Conservation (phyloP, 352 stramenopile species). For the Hyaloperonospora brassicae region DNA sequence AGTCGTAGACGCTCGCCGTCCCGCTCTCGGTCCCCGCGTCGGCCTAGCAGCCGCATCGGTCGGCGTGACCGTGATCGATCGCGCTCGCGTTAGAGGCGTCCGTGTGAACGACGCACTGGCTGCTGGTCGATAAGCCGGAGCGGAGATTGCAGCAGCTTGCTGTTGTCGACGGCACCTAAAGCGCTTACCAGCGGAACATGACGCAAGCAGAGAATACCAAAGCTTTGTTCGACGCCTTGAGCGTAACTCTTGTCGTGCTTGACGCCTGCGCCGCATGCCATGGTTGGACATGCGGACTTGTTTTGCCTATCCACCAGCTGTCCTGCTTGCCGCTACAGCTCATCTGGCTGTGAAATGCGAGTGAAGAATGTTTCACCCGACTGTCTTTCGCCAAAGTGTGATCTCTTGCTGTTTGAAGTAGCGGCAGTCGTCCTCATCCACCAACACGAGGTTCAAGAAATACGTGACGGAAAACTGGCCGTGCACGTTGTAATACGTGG, state of each 20-base stretch:
- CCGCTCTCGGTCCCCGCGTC: slow-evolving; percentile 29
- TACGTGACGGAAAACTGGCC: slow-evolving; percentile 93
- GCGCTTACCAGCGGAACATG: slow-evolving; percentile 1
- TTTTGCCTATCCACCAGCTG: slow-evolving; percentile 2
- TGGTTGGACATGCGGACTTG: background rate
- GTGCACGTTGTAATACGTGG: slow-evolving; percentile 84
- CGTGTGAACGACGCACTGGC: slow-evolving; percentile 4
- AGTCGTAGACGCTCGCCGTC: slow-evolving; percentile 30
- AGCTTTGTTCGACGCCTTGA: background rate
- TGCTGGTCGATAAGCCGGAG: background rate
- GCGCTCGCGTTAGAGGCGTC: slow-evolving; percentile 8
- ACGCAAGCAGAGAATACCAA: slow-evolving; percentile 1
- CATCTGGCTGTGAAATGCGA: no score
- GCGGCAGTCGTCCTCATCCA: slow-evolving; percentile 98
- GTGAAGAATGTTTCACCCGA: slow-evolving; percentile 19
- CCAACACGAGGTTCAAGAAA: slow-evolving; percentile 97
- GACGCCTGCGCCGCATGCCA: slow-evolving; percentile 1
- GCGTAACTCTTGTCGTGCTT: slow-evolving; percentile 11
- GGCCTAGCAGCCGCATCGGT: slow-evolving; percentile 20
- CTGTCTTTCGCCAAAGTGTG: slow-evolving; percentile 87
- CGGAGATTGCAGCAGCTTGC: slow-evolving; percentile 3
- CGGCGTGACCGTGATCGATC: slow-evolving; percentile 19
- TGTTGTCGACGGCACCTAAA: slow-evolving; percentile 11
- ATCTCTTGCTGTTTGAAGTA: slow-evolving; percentile 99
- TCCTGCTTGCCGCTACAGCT: background rate